Evolutionary conservation across 129 eudicot genomes (phyloP).

Genomic region (Flaveria robusta): DNA sequence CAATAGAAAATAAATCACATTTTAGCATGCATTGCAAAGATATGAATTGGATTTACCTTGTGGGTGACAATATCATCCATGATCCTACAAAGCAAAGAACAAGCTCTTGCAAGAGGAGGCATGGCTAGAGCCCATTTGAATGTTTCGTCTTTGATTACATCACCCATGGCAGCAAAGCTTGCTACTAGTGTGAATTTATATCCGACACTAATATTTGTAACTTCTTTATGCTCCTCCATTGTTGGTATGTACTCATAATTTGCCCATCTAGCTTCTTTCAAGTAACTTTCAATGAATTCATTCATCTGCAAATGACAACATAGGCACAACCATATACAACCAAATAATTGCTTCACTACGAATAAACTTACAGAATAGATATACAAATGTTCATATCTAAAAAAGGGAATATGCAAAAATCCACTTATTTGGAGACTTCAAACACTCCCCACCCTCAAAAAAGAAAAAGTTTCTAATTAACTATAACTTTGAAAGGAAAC

Average conservation of each 20-base stretch:
- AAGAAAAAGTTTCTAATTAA: too few species aligned
- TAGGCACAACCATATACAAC: not conserved
- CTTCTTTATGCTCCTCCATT: not conserved
- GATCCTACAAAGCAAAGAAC: constrained; percentile 26
- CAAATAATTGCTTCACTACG: too few species aligned
- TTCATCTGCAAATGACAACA: not conserved
- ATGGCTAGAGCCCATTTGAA: constrained; percentile 25
- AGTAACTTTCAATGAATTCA: not conserved
- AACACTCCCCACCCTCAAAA: too few species aligned
- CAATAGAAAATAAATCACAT: not conserved
- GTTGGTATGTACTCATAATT: not conserved
- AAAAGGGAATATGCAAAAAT: too few species aligned
- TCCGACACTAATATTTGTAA: not conserved
- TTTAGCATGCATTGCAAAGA: not conserved
- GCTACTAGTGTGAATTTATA: not conserved
- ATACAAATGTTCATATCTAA: too few species aligned
- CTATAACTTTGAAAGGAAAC: too few species aligned
- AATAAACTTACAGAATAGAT: too few species aligned
- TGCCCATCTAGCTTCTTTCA: not conserved
- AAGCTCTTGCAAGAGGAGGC: constrained; percentile 26
- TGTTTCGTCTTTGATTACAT: constrained; percentile 12
- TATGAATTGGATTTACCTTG: constrained; percentile 21
- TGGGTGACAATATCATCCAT: constrained; percentile 18
- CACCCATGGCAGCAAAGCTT: constrained; percentile 27
- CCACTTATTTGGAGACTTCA: too few species aligned